Conservation (phyloP, 2,329 filamentous ascomycete species). For the Helicocarpus griseus region DNA sequence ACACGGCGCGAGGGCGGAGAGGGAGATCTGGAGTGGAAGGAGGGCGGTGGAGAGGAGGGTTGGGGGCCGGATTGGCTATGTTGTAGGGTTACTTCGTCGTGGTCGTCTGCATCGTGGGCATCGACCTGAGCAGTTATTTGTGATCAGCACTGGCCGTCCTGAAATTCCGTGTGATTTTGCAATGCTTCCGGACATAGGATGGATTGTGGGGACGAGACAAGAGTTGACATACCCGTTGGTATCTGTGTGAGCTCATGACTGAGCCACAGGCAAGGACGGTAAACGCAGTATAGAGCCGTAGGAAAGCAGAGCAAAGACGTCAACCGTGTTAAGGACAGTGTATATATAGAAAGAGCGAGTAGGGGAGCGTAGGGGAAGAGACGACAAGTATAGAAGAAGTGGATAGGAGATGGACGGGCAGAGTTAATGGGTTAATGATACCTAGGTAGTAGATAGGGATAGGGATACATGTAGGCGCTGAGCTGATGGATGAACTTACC, state of each 20-base stretch:
- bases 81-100: conserved; percentile 24
- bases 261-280: conserved; percentile 12
- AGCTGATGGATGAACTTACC: background rate
- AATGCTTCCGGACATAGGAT: background rate
- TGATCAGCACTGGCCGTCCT: background rate
- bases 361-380: background rate
- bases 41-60: conserved; percentile 50
- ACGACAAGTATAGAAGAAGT: background rate
- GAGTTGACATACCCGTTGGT: conserved; percentile 34
- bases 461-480: background rate
- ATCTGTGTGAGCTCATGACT: conserved; percentile 40
- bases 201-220: conserved; percentile 7
- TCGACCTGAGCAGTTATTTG: conserved; percentile 27
- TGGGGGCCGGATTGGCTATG: conserved; percentile 21
- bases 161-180: background rate
- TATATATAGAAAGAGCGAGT: background rate
- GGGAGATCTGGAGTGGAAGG: conserved; percentile 77
- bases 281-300: conserved; percentile 11
- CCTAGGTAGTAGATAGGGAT: background rate
- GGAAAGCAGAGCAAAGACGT: conserved; percentile 11
- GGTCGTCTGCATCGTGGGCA: conserved; percentile 32
- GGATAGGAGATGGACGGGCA: no score
- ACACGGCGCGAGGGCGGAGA: conserved; percentile 47
- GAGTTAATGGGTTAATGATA: no score
- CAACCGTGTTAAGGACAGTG: no score